phyloP scores from a whole-genome alignment of 2,329 filamentous ascomycete genomes.

The Penicillium sp. region DNA sequence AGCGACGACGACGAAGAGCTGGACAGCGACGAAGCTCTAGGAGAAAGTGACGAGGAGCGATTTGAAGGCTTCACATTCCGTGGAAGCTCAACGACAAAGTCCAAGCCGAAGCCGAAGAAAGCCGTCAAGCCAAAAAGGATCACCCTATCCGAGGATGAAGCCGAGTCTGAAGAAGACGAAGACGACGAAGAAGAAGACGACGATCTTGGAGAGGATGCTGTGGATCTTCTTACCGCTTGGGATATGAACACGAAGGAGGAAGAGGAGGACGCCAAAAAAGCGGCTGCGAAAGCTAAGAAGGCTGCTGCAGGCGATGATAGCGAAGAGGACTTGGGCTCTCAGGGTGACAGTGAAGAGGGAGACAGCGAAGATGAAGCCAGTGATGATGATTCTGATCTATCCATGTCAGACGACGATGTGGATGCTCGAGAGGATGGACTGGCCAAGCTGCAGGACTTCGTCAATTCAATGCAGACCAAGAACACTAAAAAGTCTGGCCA shows the following conservation, averaged over 20 bases:
- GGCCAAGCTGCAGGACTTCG: conserved; percentile 65
- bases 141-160: conserved; percentile 52
- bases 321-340: conserved; percentile 40
- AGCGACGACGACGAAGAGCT: conserved; percentile 67
- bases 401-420: conserved; percentile 49
- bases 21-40: conserved; percentile 79
- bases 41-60: conserved; percentile 80
- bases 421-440: conserved; percentile 53
- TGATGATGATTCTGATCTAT: conserved; percentile 36
- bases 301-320: conserved; percentile 32
- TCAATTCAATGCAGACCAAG: conserved; percentile 60
- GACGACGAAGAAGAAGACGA: conserved; percentile 56
- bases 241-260: conserved; percentile 51
- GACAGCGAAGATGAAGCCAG: conserved; percentile 45
- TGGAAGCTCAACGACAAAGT: conserved; percentile 52
- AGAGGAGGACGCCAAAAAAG: conserved; percentile 39
- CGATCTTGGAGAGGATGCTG: conserved; percentile 62
- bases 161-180: conserved; percentile 43
- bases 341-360: conserved; percentile 48
- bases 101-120: conserved; percentile 36
- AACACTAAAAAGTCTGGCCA: conserved; percentile 32
- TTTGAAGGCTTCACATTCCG: conserved; percentile 75
- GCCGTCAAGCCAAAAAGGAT: conserved; percentile 32
- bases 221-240: conserved; percentile 62
- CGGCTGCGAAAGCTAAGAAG: conserved; percentile 28